phyloP scores from a whole-genome alignment of 139 green algal species.

The Ettlia oleoabundans region DNA sequence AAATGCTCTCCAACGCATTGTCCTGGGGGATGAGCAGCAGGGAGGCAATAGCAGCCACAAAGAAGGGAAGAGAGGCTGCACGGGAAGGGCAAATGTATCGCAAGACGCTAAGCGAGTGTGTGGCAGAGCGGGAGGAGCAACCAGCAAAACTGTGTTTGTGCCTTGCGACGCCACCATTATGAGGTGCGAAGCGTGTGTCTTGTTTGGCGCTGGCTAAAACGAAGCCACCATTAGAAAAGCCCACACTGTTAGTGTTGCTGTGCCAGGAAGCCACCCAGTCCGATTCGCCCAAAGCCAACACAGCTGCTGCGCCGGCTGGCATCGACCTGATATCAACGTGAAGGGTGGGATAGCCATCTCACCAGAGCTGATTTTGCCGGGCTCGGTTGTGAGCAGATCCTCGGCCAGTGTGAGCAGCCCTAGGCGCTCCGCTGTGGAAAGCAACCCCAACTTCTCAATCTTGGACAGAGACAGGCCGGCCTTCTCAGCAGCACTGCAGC shows the following conservation, averaged over 20 bases:
- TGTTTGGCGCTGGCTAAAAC: no score
- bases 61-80: slow-evolving; percentile 32
- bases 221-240: no score
- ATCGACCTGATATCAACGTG: no score
- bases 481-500: slow-evolving; percentile 55
- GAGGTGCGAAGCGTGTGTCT: no score
- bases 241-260: no score
- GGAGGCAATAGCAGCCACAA: slow-evolving; percentile 34
- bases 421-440: slow-evolving; percentile 64
- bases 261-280: no score
- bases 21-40: slow-evolving; percentile 58
- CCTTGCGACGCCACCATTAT: no score
- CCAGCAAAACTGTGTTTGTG: neutral
- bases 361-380: slow-evolving; percentile 52
- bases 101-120: neutral
- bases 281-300: neutral
- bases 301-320: no score
- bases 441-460: slow-evolving; percentile 62
- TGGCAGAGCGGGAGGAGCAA: no score
- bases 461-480: slow-evolving; percentile 61
- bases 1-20: slow-evolving; percentile 34
- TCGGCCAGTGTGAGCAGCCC: slow-evolving; percentile 59
- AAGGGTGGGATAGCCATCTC: no score
- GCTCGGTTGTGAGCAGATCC: slow-evolving; percentile 52
- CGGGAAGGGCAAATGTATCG: neutral